These are phyloP conservation scores for Cucumis variabilis DNA, from an alignment of 331 rosid species.

Conservation along the genomic window DNA sequence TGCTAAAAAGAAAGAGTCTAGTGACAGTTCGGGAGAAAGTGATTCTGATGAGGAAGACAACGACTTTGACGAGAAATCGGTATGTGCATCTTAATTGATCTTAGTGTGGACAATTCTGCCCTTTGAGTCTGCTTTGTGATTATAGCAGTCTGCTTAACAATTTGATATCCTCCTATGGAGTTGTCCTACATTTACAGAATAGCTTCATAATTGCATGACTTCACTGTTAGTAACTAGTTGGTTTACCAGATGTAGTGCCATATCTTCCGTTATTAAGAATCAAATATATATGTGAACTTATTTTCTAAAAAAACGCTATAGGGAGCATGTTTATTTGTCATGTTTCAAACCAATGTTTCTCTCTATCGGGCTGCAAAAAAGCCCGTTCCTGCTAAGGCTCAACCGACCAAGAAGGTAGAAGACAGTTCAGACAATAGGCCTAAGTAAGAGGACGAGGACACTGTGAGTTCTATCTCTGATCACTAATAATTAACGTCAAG, in stretches of 20 bases:
- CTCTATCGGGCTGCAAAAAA: background rate
- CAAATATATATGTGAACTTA: background rate
- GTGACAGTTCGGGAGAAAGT: slow-evolving; percentile 53
- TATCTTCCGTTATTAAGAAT: background rate
- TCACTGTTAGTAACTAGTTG: background rate
- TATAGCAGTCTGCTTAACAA: background rate
- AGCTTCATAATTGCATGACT: background rate
- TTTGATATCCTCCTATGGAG: background rate
- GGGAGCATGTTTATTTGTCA: background rate
- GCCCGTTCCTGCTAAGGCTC: slow-evolving; percentile 1
- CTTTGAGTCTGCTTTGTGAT: slow-evolving; percentile 14
- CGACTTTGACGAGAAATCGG: slow-evolving; percentile 40
- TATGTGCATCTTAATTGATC: background rate
- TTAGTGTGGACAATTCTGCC: background rate
- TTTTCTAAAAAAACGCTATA: background rate
- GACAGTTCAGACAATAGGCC: slow-evolving; percentile 22
- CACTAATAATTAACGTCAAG: background rate
- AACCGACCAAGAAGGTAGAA: background rate
- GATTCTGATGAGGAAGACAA: slow-evolving; percentile 43
- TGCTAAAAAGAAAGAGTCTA: slow-evolving; percentile 45
- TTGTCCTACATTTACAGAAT: background rate
- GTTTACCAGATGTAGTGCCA: background rate
- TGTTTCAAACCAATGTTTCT: background rate
- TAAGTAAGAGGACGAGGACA: background rate
- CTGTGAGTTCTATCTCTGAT: background rate